Evolutionary conservation across 2,329 filamentous ascomycete species (phyloP), one percentile per base, ranked within the genome.

Genomic region (Clarireedia homoeocarpa): DNA sequence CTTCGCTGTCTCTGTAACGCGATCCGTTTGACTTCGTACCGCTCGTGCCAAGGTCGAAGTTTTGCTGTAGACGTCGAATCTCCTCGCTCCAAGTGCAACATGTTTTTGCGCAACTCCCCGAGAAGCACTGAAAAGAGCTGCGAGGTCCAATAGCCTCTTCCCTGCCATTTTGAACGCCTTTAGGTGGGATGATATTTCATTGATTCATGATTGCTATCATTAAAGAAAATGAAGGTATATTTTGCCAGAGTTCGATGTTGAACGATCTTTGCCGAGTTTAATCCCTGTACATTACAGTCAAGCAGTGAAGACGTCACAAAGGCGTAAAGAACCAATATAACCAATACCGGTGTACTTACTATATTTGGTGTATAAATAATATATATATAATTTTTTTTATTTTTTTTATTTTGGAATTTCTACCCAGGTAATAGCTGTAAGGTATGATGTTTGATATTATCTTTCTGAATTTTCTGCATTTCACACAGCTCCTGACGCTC

Each of bases 91-190:
- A 52, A 86, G 73, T 57, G 80, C 80, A 49, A 81, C 68, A 70
- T 86, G 83, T 69, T 80, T 84, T 49, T 77, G 71, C 49, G 85
- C 86, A 59, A 91, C 78, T 36, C 80, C 80, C 58, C 84, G 81
- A 51, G 86, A 85, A 68, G 83, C 87, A 74, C 79, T 83, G 70
- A 86, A 77, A 61, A 91, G 76, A 59, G 84, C 81, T 63, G 84
- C 82, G 65, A 87, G 75, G 73, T 91, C 88, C 68, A 91, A 67
- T 78, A 82, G 73, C 81, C 85, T 73, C 79, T 81, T 77, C 56
- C 77, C 77, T 54, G 77, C 74, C 78, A 81, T 81, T n/a, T 47
- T 50, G 58, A 55, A 40, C 40, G 24, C 48, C 57, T 27, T 34
- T 17, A 36, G 36, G 12, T 30, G 51, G 23, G 36, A 55, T 42